These are phyloP conservation scores for Lepraria neglecta DNA, from an alignment of 495 filamentous ascomycete species.

Conservation along the genomic window DNA sequence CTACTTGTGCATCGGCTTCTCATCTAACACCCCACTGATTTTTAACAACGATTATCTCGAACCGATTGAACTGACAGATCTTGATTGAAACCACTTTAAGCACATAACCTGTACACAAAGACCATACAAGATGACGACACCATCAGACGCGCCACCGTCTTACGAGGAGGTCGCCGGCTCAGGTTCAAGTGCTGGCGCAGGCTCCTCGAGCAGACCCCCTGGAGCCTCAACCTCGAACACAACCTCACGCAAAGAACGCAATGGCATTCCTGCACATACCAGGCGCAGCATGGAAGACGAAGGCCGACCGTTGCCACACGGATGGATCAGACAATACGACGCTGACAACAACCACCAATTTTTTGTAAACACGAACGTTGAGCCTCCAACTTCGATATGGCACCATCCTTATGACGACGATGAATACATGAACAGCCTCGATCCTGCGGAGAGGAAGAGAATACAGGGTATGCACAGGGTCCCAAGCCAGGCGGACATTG, in stretches of 20 bases:
- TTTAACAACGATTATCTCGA: too few relatives aligned
- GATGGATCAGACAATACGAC: slow-evolving; percentile 46
- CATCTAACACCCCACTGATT: too few relatives aligned
- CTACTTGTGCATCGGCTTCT: too few relatives aligned
- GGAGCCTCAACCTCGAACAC: not conserved
- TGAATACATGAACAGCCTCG: slow-evolving; percentile 37
- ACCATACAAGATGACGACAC: not conserved
- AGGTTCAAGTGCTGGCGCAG: slow-evolving; percentile 14
- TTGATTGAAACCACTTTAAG: too few relatives aligned
- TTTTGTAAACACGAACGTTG: slow-evolving; percentile 44
- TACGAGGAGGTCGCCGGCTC: slow-evolving; percentile 28
- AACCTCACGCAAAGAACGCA: slow-evolving; percentile 28
- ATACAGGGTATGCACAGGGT: slow-evolving; percentile 32
- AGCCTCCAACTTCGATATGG: slow-evolving; percentile 45
- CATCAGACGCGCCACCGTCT: slow-evolving; percentile 32
- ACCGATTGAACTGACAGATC: too few relatives aligned
- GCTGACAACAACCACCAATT: slow-evolving; percentile 41
- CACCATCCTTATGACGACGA: slow-evolving; percentile 48
- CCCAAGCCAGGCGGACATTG: slow-evolving; percentile 37
- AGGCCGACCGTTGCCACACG: slow-evolving; percentile 36
- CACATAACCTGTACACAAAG: not conserved
- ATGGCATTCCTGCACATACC: slow-evolving; percentile 38
- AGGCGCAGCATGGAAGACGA: slow-evolving; percentile 50
- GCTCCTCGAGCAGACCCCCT: slow-evolving; percentile 7
- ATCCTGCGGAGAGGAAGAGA: slow-evolving; percentile 34